A percentile compares a stretch with the other conserved stretches of the same genome.
Evolutionary conservation across 2,329 filamentous ascomycete genomes (phyloP).

Genomic region (Aspergillus viridinutans): DNA sequence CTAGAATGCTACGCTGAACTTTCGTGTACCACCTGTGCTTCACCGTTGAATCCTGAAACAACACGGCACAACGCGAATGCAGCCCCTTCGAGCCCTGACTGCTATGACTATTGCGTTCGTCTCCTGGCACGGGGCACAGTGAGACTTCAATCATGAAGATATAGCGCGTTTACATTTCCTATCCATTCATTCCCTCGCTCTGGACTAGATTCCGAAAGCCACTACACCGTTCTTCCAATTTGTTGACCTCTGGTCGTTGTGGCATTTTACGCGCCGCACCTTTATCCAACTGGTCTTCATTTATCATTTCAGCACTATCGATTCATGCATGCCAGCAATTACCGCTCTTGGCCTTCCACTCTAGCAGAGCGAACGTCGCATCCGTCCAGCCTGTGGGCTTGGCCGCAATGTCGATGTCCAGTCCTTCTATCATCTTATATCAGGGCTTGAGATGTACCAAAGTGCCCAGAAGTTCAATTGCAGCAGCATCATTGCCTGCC

Average conservation of each 20-base stretch:
- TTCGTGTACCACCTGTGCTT: conserved; percentile 12
- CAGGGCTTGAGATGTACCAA: conserved; percentile 24
- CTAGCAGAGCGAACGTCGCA: conserved; percentile 3
- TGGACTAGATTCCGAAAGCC: background rate
- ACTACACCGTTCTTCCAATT: background rate
- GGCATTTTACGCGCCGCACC: background rate
- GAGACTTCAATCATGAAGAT: background rate
- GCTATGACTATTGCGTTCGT: conserved; percentile 10
- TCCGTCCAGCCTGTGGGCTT: conserved; percentile 13
- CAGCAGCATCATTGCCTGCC: background rate
- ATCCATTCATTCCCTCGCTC: background rate
- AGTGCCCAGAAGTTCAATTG: conserved; percentile 14
- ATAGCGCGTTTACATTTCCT: background rate
- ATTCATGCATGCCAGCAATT: background rate
- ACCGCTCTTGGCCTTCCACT: background rate
- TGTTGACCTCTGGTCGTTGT: background rate
- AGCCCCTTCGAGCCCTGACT: conserved; percentile 11
- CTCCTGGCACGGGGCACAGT: background rate
- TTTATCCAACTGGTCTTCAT: background rate
- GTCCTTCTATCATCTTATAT: conserved; percentile 19
- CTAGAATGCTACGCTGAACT: background rate
- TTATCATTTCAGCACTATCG: background rate
- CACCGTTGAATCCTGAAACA: conserved; percentile 20
- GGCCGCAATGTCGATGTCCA: conserved; percentile 26
- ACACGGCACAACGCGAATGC: conserved; percentile 4